Evolutionary conservation across 768 basidiomycete genomes (phyloP).

Genomic region (Leccinum subgranulosum): DNA sequence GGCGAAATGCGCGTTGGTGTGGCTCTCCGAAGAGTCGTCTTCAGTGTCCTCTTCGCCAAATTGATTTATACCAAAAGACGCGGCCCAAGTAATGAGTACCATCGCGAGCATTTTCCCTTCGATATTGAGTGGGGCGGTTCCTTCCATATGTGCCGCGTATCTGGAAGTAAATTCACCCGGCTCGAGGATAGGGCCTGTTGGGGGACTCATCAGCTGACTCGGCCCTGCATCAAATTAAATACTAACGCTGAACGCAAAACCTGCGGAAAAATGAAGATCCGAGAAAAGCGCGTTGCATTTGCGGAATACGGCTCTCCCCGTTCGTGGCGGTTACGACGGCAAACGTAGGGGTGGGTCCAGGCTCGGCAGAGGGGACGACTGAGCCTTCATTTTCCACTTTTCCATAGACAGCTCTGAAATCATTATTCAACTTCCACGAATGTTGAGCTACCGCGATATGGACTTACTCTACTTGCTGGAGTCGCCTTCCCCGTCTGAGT

Average conservation of each 20-base stretch:
- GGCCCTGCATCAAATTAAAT: not conserved
- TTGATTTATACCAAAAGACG: slow-evolving; percentile 85
- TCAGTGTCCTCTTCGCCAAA: slow-evolving; percentile 46
- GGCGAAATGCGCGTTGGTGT: slow-evolving; percentile 5
- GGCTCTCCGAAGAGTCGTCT: slow-evolving; percentile 1
- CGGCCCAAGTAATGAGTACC: slow-evolving; percentile 84
- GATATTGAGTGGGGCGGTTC: slow-evolving; percentile 57
- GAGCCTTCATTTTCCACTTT: slow-evolving; percentile 50
- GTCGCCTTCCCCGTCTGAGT: slow-evolving; percentile 69
- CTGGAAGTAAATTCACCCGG: slow-evolving; percentile 74
- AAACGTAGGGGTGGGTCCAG: slow-evolving; percentile 16
- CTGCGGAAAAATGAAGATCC: slow-evolving; percentile 79
- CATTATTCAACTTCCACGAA: slow-evolving; percentile 3
- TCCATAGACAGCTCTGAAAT: slow-evolving; percentile 69
- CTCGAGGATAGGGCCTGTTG: slow-evolving; percentile 81
- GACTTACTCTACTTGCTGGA: slow-evolving; percentile 82
- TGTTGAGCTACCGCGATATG: slow-evolving; percentile 1
- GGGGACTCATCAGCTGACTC: slow-evolving; percentile 6
- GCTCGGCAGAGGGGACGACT: slow-evolving; percentile 16
- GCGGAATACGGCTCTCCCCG: slow-evolving; percentile 55
- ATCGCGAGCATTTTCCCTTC: slow-evolving; percentile 77
- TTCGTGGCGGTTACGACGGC: slow-evolving; percentile 1
- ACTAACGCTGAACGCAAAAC: slow-evolving; percentile 81
- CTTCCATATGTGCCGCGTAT: slow-evolving; percentile 63
- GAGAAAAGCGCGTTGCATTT: slow-evolving; percentile 77